Conservation (phyloP, 441 rosid species). For the Pelargonium myrrhifolium region DNA sequence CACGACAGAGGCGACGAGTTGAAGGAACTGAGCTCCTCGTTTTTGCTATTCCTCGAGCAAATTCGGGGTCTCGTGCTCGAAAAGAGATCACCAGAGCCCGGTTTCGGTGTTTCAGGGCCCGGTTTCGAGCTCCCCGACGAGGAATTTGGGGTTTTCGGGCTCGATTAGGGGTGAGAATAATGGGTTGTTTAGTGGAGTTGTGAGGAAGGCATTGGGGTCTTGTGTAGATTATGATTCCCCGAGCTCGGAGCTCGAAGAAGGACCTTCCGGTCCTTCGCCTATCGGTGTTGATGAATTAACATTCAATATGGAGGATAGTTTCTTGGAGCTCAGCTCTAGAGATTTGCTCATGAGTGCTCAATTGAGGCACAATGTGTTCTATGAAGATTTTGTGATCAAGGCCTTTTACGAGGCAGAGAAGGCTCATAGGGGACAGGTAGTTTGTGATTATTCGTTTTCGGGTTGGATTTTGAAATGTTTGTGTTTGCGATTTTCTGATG, state of each 20-base stretch:
- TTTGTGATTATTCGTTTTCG: neutral
- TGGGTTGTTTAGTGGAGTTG: constrained; percentile 60
- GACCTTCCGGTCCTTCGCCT: neutral
- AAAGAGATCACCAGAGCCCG: neutral
- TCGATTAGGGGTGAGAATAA: constrained; percentile 29
- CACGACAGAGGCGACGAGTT: constrained; percentile 39
- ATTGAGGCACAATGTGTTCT: constrained; percentile 57
- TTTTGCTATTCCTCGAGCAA: constrained; percentile 48
- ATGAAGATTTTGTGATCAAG: constrained; percentile 57
- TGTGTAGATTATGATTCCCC: constrained; percentile 22
- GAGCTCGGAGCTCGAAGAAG: constrained; percentile 14
- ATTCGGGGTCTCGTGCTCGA: constrained; percentile 10
- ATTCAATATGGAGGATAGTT: constrained; percentile 61
- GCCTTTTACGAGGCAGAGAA: constrained; percentile 86
- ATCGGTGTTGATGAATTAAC: constrained; percentile 54
- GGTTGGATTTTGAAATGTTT: constrained; percentile 14
- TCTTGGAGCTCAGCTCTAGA: constrained; percentile 23
- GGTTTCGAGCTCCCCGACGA: constrained; percentile 38
- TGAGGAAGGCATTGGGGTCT: constrained; percentile 56
- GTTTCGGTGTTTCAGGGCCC: constrained; percentile 55
- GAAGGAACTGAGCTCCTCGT: constrained; percentile 58
- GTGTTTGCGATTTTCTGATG: too few species aligned
- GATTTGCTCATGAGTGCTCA: constrained; percentile 60
- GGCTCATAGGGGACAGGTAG: constrained; percentile 96
- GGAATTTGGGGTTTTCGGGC: constrained; percentile 18